phyloP scores from a whole-genome alignment of 164 flowering plant genomes.

The Umbellularia californica region DNA sequence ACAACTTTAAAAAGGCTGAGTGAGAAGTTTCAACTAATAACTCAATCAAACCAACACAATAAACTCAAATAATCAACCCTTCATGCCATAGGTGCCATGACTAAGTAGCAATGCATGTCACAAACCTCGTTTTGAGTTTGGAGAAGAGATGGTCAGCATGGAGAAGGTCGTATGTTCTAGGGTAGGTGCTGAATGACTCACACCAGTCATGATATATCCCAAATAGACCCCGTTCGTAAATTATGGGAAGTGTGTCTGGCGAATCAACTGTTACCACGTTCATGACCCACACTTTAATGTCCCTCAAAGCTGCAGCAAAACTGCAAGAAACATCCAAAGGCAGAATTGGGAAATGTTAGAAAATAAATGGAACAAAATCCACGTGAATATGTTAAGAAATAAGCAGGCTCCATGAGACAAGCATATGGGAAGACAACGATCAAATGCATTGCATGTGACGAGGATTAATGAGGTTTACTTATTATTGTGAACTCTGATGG shows the following conservation, averaged over 20 bases:
- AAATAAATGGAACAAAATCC: neutral
- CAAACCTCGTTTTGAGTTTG: constrained; percentile 58
- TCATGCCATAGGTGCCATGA: neutral
- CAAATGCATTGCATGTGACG: too few relatives aligned
- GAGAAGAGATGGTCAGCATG: constrained; percentile 98
- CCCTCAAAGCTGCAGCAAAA: constrained; percentile 88
- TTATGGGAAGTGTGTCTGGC: constrained; percentile 89
- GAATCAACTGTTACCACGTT: constrained; percentile 77
- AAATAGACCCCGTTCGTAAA: constrained; percentile 88
- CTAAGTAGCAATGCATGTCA: neutral
- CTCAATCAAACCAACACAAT: neutral
- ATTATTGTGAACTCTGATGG: too few relatives aligned
- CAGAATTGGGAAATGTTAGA: neutral
- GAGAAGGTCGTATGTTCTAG: constrained; percentile 88
- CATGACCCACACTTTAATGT: constrained; percentile 90
- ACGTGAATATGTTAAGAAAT: too few relatives aligned
- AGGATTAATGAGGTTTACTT: too few relatives aligned
- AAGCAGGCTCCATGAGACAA: too few relatives aligned
- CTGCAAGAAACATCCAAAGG: constrained; percentile 31
- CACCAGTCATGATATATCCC: constrained; percentile 99
- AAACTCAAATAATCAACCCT: neutral
- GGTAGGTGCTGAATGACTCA: constrained; percentile 93
- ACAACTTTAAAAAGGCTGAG: neutral
- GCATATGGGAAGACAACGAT: too few relatives aligned
- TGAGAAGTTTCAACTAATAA: neutral